phyloP scores from a whole-genome alignment of 805 yeast genomes.

The Priceomyces haplophilus region DNA sequence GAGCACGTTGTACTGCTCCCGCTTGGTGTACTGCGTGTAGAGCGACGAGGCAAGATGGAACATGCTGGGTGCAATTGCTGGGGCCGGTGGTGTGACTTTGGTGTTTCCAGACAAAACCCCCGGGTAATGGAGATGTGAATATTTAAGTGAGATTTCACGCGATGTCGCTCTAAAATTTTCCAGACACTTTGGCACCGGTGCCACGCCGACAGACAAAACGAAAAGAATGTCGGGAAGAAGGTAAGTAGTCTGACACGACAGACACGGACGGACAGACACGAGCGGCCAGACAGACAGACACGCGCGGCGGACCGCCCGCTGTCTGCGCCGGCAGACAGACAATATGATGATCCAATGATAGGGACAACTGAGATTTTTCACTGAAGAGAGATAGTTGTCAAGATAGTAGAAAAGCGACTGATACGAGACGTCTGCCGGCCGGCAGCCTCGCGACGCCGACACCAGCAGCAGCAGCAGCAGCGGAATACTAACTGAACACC shows the following conservation, averaged over 20 bases:
- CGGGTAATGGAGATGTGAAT: neutral
- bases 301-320: too few species aligned
- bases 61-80: slow-evolving; percentile 18
- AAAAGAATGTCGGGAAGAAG: neutral
- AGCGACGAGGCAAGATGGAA: slow-evolving; percentile 44
- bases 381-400: slow-evolving; percentile 21
- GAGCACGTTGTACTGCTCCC: slow-evolving; percentile 49
- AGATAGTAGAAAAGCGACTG: slow-evolving; percentile 24
- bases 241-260: neutral
- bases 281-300: too few species aligned
- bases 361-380: slow-evolving; percentile 26
- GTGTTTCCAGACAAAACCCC: neutral
- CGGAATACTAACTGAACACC: neutral
- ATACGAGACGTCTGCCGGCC: slow-evolving; percentile 1
- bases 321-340: neutral
- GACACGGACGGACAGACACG: too few species aligned
- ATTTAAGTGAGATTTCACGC: too few species aligned
- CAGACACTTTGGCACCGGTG: too few species aligned
- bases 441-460: too few species aligned
- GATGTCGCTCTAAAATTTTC: neutral
- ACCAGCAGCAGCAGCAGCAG: too few species aligned
- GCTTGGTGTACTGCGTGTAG: slow-evolving; percentile 43
- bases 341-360: slow-evolving; percentile 15
- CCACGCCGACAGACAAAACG: too few species aligned
- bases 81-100: neutral